phyloP scores from a whole-genome alignment of 2,329 filamentous ascomycete genomes.

The Aureobasidium sp. region DNA sequence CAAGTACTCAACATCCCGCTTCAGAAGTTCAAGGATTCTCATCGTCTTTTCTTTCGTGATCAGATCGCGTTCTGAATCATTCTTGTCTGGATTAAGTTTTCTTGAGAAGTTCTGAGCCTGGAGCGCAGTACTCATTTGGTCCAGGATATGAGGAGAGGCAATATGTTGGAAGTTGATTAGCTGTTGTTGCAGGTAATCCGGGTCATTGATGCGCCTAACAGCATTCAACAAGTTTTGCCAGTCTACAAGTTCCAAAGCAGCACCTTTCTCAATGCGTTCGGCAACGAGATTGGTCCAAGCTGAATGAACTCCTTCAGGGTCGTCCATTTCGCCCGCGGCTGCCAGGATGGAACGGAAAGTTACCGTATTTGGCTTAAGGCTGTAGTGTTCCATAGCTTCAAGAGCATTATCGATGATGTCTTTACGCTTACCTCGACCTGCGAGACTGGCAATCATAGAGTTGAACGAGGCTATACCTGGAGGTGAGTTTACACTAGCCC shows the following conservation, averaged over 20 bases:
- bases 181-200: conserved; percentile 18
- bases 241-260: conserved; percentile 14
- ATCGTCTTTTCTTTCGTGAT: background rate
- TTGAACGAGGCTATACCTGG: conserved; percentile 27
- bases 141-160: background rate
- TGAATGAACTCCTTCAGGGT: conserved; percentile 20
- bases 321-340: conserved; percentile 25
- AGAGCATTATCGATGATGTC: conserved; percentile 23
- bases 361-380: conserved; percentile 22
- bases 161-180: conserved; percentile 8
- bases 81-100: background rate
- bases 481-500: conserved; percentile 19
- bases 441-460: conserved; percentile 29
- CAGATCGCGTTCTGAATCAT: background rate
- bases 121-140: background rate
- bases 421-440: conserved; percentile 21
- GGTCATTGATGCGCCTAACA: conserved; percentile 14
- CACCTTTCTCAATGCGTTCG: conserved; percentile 14
- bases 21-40: background rate
- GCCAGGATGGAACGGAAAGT: conserved; percentile 27
- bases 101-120: background rate
- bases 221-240: conserved; percentile 22
- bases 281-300: conserved; percentile 25
- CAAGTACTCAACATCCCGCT: background rate
- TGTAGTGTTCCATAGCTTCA: conserved; percentile 20